These are phyloP conservation scores for Triticum monococcum DNA, from an alignment of 176 grass and related monocot species.

Conservation along the genomic window DNA sequence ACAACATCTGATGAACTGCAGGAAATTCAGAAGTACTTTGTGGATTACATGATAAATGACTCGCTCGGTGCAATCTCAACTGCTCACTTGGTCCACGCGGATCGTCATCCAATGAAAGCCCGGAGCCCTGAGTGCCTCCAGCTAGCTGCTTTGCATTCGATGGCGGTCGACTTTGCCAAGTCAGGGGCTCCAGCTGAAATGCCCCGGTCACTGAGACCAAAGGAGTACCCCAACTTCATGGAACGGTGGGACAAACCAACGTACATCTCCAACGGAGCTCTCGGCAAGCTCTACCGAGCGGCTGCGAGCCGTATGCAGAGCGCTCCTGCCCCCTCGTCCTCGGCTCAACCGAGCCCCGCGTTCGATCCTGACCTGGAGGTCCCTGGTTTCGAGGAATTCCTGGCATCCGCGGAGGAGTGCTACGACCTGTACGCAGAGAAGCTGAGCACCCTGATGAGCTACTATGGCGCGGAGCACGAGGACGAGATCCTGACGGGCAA, in stretches of 20 bases:
- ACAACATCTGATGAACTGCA: constrained; percentile 41
- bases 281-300: constrained; percentile 71
- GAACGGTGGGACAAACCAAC: constrained; percentile 70
- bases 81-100: constrained; percentile 74
- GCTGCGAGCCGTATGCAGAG: constrained; percentile 30
- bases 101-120: constrained; percentile 69
- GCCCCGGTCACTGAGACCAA: constrained; percentile 57
- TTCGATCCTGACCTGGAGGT: constrained; percentile 72
- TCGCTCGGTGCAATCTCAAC: constrained; percentile 71
- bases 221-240: constrained; percentile 87
- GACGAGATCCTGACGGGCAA: constrained; percentile 97
- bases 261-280: constrained; percentile 56
- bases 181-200: constrained; percentile 81
- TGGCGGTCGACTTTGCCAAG: constrained; percentile 94
- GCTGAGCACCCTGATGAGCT: constrained; percentile 71
- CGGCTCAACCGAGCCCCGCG: neutral
- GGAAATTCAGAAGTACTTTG: constrained; percentile 93
- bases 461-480: constrained; percentile 64
- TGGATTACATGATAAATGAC: constrained; percentile 92
- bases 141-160: constrained; percentile 82
- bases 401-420: constrained; percentile 54
- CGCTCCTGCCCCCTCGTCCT: constrained; percentile 2
- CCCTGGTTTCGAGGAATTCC: constrained; percentile 53
- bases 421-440: constrained; percentile 60
- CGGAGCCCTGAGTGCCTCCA: constrained; percentile 68